phyloP scores from a whole-genome alignment of 2,329 filamentous ascomycete genomes.

The Fusarium setosum region DNA sequence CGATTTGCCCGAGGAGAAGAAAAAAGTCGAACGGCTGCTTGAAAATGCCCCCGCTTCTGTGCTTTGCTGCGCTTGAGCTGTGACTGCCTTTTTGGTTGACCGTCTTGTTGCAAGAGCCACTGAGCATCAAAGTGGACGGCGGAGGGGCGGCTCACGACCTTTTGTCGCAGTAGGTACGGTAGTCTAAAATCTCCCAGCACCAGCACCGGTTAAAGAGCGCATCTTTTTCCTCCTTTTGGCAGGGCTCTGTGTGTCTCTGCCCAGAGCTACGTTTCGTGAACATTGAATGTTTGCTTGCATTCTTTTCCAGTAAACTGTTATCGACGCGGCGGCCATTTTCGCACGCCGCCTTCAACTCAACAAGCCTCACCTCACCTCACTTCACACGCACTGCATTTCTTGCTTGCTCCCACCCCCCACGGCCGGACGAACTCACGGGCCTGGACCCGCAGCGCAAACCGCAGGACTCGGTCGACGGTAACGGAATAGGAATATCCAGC shows the following conservation, averaged over 20 bases:
- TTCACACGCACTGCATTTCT: too few relatives aligned
- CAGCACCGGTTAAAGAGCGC: conserved; percentile 3
- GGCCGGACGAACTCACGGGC: neutral
- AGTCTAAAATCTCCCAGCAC: conserved; percentile 2
- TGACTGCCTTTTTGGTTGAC: conserved; percentile 33
- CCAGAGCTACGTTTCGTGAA: too few relatives aligned
- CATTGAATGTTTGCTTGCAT: neutral
- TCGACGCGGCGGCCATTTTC: conserved; percentile 18
- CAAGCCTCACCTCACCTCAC: conserved; percentile 32
- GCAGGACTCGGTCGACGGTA: neutral
- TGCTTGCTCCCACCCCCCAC: conserved; percentile 10
- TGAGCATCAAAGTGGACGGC: conserved; percentile 28
- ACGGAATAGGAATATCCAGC: conserved; percentile 7
- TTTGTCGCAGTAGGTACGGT: conserved; percentile 30
- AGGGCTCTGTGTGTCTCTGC: neutral
- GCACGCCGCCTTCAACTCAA: conserved; percentile 29
- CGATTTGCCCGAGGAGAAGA: neutral
- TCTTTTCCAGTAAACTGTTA: neutral
- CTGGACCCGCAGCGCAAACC: conserved; percentile 1
- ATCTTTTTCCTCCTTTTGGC: conserved; percentile 6
- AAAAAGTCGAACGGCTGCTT: neutral
- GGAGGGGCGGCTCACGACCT: conserved; percentile 31
- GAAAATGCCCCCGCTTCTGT: conserved; percentile 28
- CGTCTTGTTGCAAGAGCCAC: conserved; percentile 29
- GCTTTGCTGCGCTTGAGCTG: conserved; percentile 1